A percentile compares a stretch with the other conserved stretches of the same genome.
Evolutionary conservation across 2,329 filamentous ascomycete genomes (phyloP).

Genomic region (Penicillium sclerotigenum): DNA sequence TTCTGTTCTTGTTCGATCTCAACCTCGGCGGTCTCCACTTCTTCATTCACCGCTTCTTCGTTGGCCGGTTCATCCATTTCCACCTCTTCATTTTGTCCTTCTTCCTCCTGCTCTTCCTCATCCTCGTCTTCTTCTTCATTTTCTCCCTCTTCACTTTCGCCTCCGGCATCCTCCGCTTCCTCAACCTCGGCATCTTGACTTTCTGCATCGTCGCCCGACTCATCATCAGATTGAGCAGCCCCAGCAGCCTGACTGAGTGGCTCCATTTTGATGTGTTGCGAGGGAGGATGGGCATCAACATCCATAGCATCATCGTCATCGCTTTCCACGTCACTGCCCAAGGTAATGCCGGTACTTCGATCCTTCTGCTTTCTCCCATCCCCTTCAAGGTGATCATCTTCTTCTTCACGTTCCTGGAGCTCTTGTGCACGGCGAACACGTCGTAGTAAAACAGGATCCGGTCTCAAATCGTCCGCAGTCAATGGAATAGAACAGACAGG

Average conservation of each 20-base stretch:
- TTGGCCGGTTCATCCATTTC: not conserved
- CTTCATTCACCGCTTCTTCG: not conserved
- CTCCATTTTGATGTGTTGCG: conserved; percentile 11
- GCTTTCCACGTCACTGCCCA: conserved; percentile 30
- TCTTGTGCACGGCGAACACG: conserved; percentile 38
- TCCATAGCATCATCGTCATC: conserved; percentile 27
- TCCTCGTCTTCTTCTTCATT: conserved; percentile 6
- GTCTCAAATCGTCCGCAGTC: conserved; percentile 37
- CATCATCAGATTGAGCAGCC: not conserved
- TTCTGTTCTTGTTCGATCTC: not conserved
- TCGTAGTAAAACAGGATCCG: conserved; percentile 41
- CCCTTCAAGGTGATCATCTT: conserved; percentile 31
- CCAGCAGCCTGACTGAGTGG: conserved; percentile 3
- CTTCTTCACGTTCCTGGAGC: conserved; percentile 23
- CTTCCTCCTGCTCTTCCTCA: not conserved
- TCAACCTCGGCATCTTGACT: conserved; percentile 3
- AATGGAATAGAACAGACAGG: conserved; percentile 43
- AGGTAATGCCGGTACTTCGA: conserved; percentile 27
- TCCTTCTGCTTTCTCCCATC: conserved; percentile 15
- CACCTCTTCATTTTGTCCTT: not conserved
- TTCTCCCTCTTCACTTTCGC: conserved; percentile 7
- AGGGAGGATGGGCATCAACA: conserved; percentile 11
- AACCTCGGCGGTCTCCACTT: not conserved
- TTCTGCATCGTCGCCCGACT: not conserved
- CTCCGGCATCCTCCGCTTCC: conserved; percentile 16